Evolutionary conservation across 352 stramenopile species (phyloP).

Genomic region (Phytopythium mirpurense): DNA sequence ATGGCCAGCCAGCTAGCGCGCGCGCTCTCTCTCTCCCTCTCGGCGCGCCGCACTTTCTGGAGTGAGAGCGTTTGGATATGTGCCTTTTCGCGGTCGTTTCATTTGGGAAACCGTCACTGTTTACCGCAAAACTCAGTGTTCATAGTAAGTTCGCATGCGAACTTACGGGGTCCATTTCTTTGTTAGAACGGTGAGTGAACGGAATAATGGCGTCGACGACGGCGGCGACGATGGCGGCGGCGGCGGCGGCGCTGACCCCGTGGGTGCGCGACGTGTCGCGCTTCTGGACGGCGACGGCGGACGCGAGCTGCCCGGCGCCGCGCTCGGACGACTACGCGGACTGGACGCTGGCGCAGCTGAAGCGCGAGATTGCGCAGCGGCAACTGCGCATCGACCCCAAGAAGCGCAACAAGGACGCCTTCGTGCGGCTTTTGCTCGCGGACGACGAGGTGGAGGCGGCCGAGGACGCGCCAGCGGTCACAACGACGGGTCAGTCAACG

Average conservation of each 20-base stretch:
- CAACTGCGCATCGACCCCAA: conserved; percentile 40
- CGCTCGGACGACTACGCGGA: conserved; percentile 51
- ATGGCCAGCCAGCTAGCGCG: conserved; percentile 3
- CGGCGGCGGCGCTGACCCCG: conserved; percentile 10
- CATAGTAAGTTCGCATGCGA: no score
- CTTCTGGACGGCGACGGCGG: conserved; percentile 37
- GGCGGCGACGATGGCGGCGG: background rate
- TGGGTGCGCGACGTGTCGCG: conserved; percentile 24
- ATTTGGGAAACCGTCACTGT: no score
- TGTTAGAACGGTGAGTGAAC: no score
- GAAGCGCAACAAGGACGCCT: conserved; percentile 39
- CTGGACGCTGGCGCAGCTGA: conserved; percentile 46
- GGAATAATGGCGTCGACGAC: no score
- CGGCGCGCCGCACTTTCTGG: no score
- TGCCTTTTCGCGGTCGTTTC: no score
- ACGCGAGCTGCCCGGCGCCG: conserved; percentile 33
- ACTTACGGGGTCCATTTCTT: no score
- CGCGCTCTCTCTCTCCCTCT: no score
- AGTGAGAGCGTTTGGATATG: no score
- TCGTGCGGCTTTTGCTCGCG: conserved; percentile 28
- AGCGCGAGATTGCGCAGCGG: conserved; percentile 47
- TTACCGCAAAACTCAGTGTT: no score
- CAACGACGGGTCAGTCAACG: background rate
- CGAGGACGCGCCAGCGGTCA: conserved; percentile 4
- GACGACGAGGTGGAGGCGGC: conserved; percentile 18